phyloP scores from a whole-genome alignment of 2,329 filamentous ascomycete genomes.

The Trichophyton simii region DNA sequence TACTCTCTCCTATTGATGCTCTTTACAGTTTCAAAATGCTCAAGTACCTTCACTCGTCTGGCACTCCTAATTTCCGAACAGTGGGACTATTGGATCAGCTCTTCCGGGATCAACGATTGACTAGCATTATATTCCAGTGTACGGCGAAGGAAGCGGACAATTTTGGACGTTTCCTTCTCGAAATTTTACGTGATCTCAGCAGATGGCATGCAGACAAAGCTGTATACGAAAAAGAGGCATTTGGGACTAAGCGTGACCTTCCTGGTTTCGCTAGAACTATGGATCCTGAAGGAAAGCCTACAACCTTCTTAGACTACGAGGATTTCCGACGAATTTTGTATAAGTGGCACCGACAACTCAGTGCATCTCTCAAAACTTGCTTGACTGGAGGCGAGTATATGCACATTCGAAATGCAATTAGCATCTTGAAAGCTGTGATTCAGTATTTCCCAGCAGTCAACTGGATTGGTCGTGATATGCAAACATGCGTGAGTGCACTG shows the following conservation, averaged over 20 bases:
- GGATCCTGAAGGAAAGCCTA: conserved; percentile 56
- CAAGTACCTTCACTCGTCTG: conserved; percentile 72
- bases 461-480: conserved; percentile 56
- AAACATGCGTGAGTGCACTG: conserved; percentile 31
- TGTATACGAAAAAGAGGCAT: conserved; percentile 71
- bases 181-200: conserved; percentile 65
- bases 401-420: conserved; percentile 94
- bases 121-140: conserved; percentile 73
- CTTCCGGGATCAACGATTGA: conserved; percentile 69
- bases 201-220: conserved; percentile 70
- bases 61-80: conserved; percentile 74
- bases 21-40: conserved; percentile 81
- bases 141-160: conserved; percentile 86
- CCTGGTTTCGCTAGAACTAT: conserved; percentile 68
- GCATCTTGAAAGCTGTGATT: conserved; percentile 66
- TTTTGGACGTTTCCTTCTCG: conserved; percentile 78
- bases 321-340: conserved; percentile 75
- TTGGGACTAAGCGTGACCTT: conserved; percentile 51
- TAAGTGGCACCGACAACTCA: conserved; percentile 80
- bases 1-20: conserved; percentile 74
- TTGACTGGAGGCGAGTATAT: conserved; percentile 81
- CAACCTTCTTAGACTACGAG: conserved; percentile 65
- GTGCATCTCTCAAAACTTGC: conserved; percentile 67
- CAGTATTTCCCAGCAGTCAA: conserved; percentile 80
- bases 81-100: conserved; percentile 72